Evolutionary conservation across 2,329 filamentous ascomycete genomes (phyloP).

Genomic region (Trichoderma lentiforme): DNA sequence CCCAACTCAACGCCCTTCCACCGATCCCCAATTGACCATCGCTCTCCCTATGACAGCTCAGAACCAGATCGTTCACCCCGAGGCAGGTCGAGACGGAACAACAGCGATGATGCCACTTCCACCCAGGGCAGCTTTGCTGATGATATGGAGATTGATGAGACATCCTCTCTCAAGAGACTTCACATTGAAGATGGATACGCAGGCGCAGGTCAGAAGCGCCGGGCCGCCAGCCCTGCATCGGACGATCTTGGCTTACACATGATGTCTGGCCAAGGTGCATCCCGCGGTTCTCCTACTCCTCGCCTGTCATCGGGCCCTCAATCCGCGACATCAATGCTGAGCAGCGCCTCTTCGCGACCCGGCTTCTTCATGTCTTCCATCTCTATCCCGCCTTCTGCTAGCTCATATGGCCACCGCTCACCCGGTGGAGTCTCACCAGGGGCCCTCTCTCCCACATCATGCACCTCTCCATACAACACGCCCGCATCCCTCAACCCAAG

Average conservation of each 20-base stretch:
- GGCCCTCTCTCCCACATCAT: conserved; percentile 49
- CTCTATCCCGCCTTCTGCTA: conserved; percentile 42
- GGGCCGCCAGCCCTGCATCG: conserved; percentile 52
- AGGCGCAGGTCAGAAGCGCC: conserved; percentile 49
- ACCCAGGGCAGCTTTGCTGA: conserved; percentile 43
- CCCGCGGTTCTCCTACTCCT: conserved; percentile 52
- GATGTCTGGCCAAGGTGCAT: conserved; percentile 37
- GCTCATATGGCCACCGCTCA: conserved; percentile 46
- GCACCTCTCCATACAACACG: conserved; percentile 49
- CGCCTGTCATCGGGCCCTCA: conserved; percentile 47
- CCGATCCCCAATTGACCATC: conserved; percentile 38
- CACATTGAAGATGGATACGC: conserved; percentile 47
- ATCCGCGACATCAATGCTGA: conserved; percentile 42
- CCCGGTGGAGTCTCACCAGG: conserved; percentile 45
- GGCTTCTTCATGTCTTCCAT: conserved; percentile 48
- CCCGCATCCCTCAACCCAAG: conserved; percentile 49
- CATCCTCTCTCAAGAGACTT: conserved; percentile 47
- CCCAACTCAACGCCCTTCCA: conserved; percentile 44
- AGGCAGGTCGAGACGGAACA: conserved; percentile 45
- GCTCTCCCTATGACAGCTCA: conserved; percentile 42
- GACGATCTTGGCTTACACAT: conserved; percentile 44
- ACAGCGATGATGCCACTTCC: conserved; percentile 51
- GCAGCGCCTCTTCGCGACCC: conserved; percentile 38
- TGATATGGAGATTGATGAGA: conserved; percentile 53
- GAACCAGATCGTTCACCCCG: conserved; percentile 50